Conservation (phyloP, 2,329 filamentous ascomycete genomes). For the Hymenoscyphus salicellus region DNA sequence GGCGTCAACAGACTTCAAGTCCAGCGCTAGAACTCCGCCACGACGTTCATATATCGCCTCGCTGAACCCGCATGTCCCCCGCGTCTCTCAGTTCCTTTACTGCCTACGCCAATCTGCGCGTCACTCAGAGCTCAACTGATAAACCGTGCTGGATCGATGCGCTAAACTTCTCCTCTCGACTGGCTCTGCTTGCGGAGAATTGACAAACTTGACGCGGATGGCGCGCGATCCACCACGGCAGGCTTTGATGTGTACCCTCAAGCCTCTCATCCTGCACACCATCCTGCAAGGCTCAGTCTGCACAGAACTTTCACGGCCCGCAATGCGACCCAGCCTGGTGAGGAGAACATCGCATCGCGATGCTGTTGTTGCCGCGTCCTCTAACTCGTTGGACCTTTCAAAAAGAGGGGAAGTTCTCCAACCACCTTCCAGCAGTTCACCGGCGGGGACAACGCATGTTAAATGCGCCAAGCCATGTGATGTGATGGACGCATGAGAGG, state of each 20-base stretch:
- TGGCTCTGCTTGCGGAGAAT: background rate
- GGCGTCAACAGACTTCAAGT: too few species aligned
- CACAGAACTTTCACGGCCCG: background rate
- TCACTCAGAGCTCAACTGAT: too few species aligned
- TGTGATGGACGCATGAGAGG: background rate
- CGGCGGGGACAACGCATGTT: background rate
- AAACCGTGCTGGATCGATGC: background rate
- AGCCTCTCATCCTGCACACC: background rate
- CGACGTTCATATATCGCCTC: too few species aligned
- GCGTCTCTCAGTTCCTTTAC: too few species aligned
- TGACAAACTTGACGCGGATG: background rate
- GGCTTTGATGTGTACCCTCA: background rate
- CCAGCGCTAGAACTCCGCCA: too few species aligned
- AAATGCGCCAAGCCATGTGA: background rate
- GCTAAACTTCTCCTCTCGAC: background rate
- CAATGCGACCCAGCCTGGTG: background rate
- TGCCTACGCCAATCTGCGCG: too few species aligned
- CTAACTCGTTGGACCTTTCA: background rate
- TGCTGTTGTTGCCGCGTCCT: background rate
- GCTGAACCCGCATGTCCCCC: too few species aligned
- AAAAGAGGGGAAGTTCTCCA: background rate
- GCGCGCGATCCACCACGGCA: background rate
- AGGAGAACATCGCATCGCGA: background rate
- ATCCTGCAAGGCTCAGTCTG: constrained; percentile 1
- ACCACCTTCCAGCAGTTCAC: background rate